Evolutionary conservation across 1,139 yeast genomes (phyloP).

Genomic region (Debaryomyces robertsiae): DNA sequence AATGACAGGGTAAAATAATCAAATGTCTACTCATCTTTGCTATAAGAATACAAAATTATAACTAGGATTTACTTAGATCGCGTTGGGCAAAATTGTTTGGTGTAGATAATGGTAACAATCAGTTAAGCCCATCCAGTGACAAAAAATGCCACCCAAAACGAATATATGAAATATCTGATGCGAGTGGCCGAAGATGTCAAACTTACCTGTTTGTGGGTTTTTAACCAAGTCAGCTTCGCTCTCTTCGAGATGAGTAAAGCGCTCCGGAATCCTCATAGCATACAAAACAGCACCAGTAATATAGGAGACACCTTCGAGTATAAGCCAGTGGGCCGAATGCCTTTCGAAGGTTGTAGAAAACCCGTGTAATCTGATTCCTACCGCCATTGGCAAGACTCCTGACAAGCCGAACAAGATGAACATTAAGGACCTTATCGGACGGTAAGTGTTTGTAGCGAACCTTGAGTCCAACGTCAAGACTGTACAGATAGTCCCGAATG

Average conservation of each 20-base stretch:
- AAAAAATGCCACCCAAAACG: slow-evolving; percentile 79
- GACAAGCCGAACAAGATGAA: slow-evolving; percentile 82
- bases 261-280: slow-evolving; percentile 79
- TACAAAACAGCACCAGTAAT: slow-evolving; percentile 79
- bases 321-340: slow-evolving; percentile 61
- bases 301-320: slow-evolving; percentile 71
- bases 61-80: slow-evolving; percentile 3
- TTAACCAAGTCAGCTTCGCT: slow-evolving; percentile 20
- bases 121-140: slow-evolving; percentile 71
- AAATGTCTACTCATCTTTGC: slow-evolving; percentile 20
- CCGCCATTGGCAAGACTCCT: slow-evolving; percentile 69
- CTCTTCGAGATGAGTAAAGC: slow-evolving; percentile 58
- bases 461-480: slow-evolving; percentile 63
- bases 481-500: slow-evolving; percentile 65
- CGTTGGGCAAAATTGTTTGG: slow-evolving; percentile 17
- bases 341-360: slow-evolving; percentile 47
- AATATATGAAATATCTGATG: slow-evolving; percentile 86
- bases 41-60: neutral
- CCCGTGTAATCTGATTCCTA: slow-evolving; percentile 46
- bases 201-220: slow-evolving; percentile 35
- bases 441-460: slow-evolving; percentile 70
- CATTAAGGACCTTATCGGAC: slow-evolving; percentile 76
- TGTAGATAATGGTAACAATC: slow-evolving; percentile 60
- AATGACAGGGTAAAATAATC: slow-evolving; percentile 69
- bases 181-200: slow-evolving; percentile 78